phyloP scores from a whole-genome alignment of 2,329 filamentous ascomycete genomes.

The Penicillium janthinellum region DNA sequence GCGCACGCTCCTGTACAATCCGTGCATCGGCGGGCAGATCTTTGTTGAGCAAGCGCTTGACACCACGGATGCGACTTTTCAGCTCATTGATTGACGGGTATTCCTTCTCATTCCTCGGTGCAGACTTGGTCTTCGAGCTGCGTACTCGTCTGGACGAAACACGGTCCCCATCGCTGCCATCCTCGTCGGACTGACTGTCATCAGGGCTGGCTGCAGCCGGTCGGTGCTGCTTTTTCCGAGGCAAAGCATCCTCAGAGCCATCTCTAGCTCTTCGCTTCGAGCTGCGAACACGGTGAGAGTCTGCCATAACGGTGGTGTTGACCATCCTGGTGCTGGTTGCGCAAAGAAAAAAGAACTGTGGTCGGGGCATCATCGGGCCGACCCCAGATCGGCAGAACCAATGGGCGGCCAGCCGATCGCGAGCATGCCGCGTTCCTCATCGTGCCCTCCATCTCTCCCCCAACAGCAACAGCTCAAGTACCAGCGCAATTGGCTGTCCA shows the following conservation, averaged over 20 bases:
- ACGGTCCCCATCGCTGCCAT: conserved; percentile 10
- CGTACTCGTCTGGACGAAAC: conserved; percentile 12
- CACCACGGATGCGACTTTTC: conserved; percentile 59
- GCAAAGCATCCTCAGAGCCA: conserved; percentile 28
- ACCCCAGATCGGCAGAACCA: conserved; percentile 32
- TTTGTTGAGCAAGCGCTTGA: conserved; percentile 55
- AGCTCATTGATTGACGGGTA: conserved; percentile 51
- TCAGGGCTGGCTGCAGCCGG: conserved; percentile 11
- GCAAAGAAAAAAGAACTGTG: conserved; percentile 26
- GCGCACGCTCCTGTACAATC: conserved; percentile 61
- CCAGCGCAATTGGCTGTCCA: conserved; percentile 7
- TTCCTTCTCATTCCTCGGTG: conserved; percentile 29
- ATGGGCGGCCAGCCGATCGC: conserved; percentile 23
- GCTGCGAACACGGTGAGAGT: conserved; percentile 21
- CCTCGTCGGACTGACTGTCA: conserved; percentile 18
- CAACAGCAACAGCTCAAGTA: neutral
- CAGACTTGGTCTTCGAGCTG: conserved; percentile 26
- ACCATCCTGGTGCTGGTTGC: conserved; percentile 4
- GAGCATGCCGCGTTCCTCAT: conserved; percentile 16
- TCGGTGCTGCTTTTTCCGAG: conserved; percentile 32
- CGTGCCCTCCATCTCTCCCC: conserved; percentile 2
- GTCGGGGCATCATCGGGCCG: conserved; percentile 35
- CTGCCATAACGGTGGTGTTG: conserved; percentile 20
- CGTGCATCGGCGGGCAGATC: conserved; percentile 57
- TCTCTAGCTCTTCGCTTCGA: conserved; percentile 35